Evolutionary conservation across 1,284 basidiomycete species (phyloP), one percentile per base, ranked within the genome.

Genomic region (Phellinidium pouzarii): DNA sequence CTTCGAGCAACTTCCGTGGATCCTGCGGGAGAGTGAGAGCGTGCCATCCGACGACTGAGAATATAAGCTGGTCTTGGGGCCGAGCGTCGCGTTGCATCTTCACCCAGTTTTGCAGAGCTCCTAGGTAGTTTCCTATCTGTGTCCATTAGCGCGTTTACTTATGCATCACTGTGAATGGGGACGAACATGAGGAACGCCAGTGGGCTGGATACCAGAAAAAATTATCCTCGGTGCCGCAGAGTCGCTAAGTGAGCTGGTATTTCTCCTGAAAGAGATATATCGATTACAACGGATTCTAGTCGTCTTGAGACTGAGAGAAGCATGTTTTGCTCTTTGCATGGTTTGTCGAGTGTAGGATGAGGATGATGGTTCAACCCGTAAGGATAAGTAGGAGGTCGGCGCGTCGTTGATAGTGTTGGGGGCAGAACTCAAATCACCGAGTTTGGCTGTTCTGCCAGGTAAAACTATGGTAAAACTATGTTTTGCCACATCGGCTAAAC

Each of bases 41-140:
- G 66, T 96, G 93, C 77, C 91, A 86, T 26, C 94, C 94, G 9
- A 94, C 94, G 58, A 96, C 85, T 14, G 88, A 88, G 66, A 92
- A 96, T 50, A 91, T 69, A 19, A 94, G 73, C 51, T 76, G 69
- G 62, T 91, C 88, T 3, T 78, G 68, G 0, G 75, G 70, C 4
- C 65, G 60, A 0, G 84, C 78, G 34, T 76, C 71, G 41, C 78
- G 71, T 65, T 94, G 91, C 12, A 94, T 72, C 48, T 79, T 77
- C 31, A 91, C 86, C 94, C 93, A 96, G 66, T 92, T 93, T 27
- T 80, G 78, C 17, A 95, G 74, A 0, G 93, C 94, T 4, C 94
- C 94, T 1, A 97, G 77, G 62, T 94, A 91, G 67, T 97, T 98
- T 42, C 94, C 94, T 61, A 97, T 76, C 92, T 96, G 56, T 23